Percentiles rank a stretch among this genome's conserved stretches.
Evolutionary conservation across 495 filamentous ascomycete genomes (phyloP).

Genomic region (Tuber melanosporum): DNA sequence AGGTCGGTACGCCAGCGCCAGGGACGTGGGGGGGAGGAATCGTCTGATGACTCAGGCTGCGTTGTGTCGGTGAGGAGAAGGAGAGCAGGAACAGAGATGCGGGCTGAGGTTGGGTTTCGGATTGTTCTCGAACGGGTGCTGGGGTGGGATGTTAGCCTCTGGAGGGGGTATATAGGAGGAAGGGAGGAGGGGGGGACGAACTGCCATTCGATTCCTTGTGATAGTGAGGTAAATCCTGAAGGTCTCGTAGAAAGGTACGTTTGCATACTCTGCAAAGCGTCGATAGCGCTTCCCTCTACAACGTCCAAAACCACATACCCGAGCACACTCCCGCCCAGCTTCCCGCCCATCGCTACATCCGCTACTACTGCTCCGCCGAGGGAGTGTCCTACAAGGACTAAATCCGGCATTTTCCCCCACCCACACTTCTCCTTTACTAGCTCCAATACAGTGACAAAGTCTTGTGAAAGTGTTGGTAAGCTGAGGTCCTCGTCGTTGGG

Average conservation of each 20-base stretch:
- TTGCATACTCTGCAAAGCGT: constrained; percentile 93
- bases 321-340: constrained; percentile 60
- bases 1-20: constrained; percentile 89
- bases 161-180: background rate
- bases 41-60: constrained; percentile 18
- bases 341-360: constrained; percentile 62
- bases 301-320: constrained; percentile 93
- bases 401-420: constrained; percentile 66
- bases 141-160: constrained; percentile 6
- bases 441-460: constrained; percentile 63
- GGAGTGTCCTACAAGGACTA: constrained; percentile 87
- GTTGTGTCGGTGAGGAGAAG: constrained; percentile 49
- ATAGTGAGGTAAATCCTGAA: constrained; percentile 62
- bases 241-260: constrained; percentile 83
- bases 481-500: constrained; percentile 53
- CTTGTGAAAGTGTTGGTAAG: constrained; percentile 62
- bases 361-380: constrained; percentile 93
- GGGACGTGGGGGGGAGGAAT: constrained; percentile 40
- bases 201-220: constrained; percentile 91
- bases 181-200: constrained; percentile 42
- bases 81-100: constrained; percentile 72
- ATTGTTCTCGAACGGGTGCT: constrained; percentile 79
- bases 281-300: constrained; percentile 79
- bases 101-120: constrained; percentile 70
- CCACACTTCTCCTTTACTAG: constrained; percentile 57